These are phyloP conservation scores for Globisporangium takayamanum DNA, from an alignment of 352 stramenopile species.

Conservation along the genomic window DNA sequence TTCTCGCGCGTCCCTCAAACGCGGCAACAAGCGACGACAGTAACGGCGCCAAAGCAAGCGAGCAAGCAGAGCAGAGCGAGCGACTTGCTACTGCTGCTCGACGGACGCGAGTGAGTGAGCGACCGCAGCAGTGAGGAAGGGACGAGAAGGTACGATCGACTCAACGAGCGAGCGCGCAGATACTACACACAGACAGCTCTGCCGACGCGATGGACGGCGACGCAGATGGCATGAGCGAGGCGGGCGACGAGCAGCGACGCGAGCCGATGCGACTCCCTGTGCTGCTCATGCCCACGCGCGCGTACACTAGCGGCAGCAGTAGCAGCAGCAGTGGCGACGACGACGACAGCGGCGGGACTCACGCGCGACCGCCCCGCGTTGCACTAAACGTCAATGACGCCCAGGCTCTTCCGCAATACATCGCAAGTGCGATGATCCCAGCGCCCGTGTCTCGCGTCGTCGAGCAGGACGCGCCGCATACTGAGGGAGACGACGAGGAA, in stretches of 20 bases:
- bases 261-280: slow-evolving; percentile 3
- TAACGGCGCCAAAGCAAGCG: no score
- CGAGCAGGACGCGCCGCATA: neutral
- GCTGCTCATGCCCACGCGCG: slow-evolving; percentile 18
- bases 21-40: no score
- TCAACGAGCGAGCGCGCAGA: neutral
- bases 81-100: no score
- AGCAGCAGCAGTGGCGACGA: slow-evolving; percentile 9
- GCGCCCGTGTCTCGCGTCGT: neutral
- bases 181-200: neutral
- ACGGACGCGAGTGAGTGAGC: no score
- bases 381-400: neutral
- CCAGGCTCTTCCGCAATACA: neutral
- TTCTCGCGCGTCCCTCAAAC: no score
- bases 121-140: neutral
- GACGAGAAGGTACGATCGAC: neutral
- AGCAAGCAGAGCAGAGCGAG: no score
- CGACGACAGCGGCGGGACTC: neutral
- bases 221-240: neutral
- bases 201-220: neutral
- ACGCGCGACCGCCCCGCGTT: neutral
- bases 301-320: slow-evolving; percentile 23
- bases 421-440: no score
- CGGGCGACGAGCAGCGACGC: neutral
- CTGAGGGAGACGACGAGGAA: neutral